These are phyloP conservation scores for Aspergillus candidus DNA, from an alignment of 2,329 filamentous ascomycete species.

Conservation along the genomic window DNA sequence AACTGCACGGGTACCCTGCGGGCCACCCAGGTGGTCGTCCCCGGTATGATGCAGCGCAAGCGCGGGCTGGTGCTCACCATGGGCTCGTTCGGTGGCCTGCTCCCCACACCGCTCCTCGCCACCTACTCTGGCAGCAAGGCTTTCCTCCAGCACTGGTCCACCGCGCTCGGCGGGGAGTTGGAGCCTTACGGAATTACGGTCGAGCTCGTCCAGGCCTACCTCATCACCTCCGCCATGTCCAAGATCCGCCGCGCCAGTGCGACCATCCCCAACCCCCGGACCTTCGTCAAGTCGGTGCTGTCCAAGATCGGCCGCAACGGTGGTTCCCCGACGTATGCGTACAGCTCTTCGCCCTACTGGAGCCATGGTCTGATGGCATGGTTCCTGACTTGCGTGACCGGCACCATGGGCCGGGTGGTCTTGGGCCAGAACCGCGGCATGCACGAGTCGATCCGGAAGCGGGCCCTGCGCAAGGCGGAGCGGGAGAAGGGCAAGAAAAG, in stretches of 20 bases:
- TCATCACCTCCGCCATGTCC: constrained; percentile 94
- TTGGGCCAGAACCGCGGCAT: constrained; percentile 60
- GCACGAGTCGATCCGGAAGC: constrained; percentile 75
- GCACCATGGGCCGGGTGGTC: constrained; percentile 52
- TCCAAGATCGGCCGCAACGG: constrained; percentile 73
- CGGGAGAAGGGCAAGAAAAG: constrained; percentile 61
- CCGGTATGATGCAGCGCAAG: constrained; percentile 76
- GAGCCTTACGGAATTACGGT: constrained; percentile 75
- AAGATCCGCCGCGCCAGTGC: constrained; percentile 78
- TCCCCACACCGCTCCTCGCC: constrained; percentile 84
- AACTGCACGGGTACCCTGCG: constrained; percentile 89
- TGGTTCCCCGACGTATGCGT: constrained; percentile 69
- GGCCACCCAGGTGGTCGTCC: constrained; percentile 77
- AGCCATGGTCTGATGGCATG: constrained; percentile 84
- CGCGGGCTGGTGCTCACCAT: constrained; percentile 90
- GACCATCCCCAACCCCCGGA: constrained; percentile 72
- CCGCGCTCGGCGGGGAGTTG: constrained; percentile 75
- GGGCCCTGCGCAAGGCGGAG: constrained; percentile 77
- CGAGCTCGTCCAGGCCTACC: constrained; percentile 85
- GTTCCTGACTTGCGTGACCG: constrained; percentile 59
- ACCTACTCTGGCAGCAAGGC: constrained; percentile 98
- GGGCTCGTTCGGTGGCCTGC: constrained; percentile 91
- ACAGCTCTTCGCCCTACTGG: constrained; percentile 91
- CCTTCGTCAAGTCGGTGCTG: constrained; percentile 73
- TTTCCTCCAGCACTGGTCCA: constrained; percentile 95